phyloP scores from a whole-genome alignment of 148 eudicot genomes.

The Fagopyrum esculentum region DNA sequence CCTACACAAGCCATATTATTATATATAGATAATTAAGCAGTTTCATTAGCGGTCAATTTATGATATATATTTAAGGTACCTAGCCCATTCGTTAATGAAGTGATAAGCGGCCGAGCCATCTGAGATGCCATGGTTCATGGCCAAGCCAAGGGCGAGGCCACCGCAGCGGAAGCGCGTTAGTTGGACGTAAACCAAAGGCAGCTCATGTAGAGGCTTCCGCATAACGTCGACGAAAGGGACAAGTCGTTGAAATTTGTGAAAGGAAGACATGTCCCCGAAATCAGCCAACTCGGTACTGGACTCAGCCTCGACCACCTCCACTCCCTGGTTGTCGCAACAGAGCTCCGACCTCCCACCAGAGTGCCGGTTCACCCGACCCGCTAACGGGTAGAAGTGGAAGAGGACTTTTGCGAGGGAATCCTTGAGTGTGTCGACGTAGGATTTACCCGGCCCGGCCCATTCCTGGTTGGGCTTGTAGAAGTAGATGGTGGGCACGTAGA shows the following conservation, averaged over 20 bases:
- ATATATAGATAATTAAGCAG: too few species aligned
- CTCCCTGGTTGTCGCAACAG: conserved; percentile 4
- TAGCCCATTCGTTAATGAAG: not conserved
- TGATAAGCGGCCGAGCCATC: conserved; percentile 2
- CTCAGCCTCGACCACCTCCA: not conserved
- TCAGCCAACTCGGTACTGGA: not conserved
- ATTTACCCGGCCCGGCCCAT: not conserved
- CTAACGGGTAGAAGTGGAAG: not conserved
- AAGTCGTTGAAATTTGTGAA: not conserved
- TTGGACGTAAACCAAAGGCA: not conserved
- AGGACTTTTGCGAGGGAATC: not conserved
- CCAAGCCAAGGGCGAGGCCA: not conserved
- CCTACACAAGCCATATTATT: not conserved
- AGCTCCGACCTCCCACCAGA: not conserved
- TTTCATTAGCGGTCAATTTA: too few species aligned
- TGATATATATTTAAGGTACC: not conserved
- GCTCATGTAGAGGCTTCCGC: not conserved
- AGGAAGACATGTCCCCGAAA: not conserved
- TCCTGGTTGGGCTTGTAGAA: not conserved
- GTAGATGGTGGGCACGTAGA: conserved; percentile 10
- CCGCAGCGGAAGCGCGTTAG: conserved; percentile 6
- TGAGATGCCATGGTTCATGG: not conserved
- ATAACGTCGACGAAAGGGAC: not conserved
- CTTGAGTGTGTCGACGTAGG: not conserved
- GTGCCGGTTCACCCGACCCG: not conserved